Evolutionary conservation across 2,329 filamentous ascomycete genomes (phyloP), one percentile per base, ranked within the genome.

Genomic region (Neoscytalidium dimidiatum): DNA sequence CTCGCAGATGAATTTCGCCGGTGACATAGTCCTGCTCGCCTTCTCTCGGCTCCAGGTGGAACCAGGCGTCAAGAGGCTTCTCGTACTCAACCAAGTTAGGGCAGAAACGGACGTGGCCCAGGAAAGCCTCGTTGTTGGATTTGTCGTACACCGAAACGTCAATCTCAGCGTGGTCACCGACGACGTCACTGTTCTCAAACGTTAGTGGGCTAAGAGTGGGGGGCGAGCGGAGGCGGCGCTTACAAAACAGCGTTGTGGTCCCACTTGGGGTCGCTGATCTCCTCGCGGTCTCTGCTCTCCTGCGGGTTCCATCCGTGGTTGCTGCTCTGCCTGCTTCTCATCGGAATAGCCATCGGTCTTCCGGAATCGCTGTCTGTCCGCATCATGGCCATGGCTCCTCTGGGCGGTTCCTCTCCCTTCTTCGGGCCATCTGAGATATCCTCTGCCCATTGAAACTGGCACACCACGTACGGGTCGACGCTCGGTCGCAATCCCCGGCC

Each of bases 241-340:
- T 86, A 97, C 94, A 99, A 99, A 57, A 92, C 86, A 41, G 94
- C 94, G 74, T 96, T 92, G 62, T 96, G 94, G 77, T 97, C 92
- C 95, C 95, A 99, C 72, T 92, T 92, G 0, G 95, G 94, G 75
- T 92, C 91, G 7, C 92, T 94, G 66, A 94, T 83, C 64, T 86
- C 83, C 62, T 88, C 86, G 70, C 88, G 88, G 41, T 79, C 79
- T 69, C 82, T 82, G 70, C 83, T 81, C 67, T 86, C 84, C 67
- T 70, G 70, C 0, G 75, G 72, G 64, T 83, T 82, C 86, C 85
- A 68, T 90, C 94, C 96, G 64, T 94, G 97, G 79, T 94, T 94
- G 81, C 94, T 98, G 80, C 94, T 98, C 76, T 98, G 95, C 64
- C 95, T 89, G 77, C 94, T 98, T 72, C 90, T 90, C 92, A 98